phyloP scores from a whole-genome alignment of 192 early-diverging fungal species.

The Coemansia sp. region DNA sequence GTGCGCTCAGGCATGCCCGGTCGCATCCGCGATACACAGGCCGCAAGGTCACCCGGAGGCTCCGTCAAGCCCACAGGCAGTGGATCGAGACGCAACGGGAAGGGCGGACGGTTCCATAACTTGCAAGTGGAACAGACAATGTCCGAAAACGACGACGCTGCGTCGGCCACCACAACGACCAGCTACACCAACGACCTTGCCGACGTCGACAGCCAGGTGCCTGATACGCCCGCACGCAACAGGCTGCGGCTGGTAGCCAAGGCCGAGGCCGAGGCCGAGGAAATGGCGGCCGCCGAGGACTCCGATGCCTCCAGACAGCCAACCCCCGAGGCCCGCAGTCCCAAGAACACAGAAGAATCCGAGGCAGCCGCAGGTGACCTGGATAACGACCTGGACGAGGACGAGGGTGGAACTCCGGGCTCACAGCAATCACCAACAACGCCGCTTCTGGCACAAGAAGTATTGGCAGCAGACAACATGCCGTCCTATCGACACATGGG shows the following conservation, averaged over 20 bases:
- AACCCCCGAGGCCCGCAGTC: not conserved
- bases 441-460: not conserved
- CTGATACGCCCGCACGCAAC: constrained; percentile 16
- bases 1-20: constrained; percentile 10
- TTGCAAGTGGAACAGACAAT: constrained; percentile 46
- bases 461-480: constrained; percentile 16
- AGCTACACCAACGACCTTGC: constrained; percentile 41
- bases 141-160: constrained; percentile 40
- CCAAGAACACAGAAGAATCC: not conserved
- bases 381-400: not conserved
- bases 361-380: not conserved
- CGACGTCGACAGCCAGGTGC: constrained; percentile 23
- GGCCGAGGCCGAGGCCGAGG: constrained; percentile 7
- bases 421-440: too few relatives aligned
- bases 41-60: not conserved
- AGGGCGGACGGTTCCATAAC: constrained; percentile 32
- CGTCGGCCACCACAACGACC: constrained; percentile 27
- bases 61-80: not conserved
- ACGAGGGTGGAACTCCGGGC: too few relatives aligned
- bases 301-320: not conserved
- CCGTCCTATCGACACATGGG: constrained; percentile 43
- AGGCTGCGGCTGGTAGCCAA: constrained; percentile 5
- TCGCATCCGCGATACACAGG: not conserved
- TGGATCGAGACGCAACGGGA: constrained; percentile 12
- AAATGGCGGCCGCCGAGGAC: not conserved